Percentiles rank a stretch among this genome's conserved stretches.
Conservation (phyloP, 495 filamentous ascomycete species). For the Trypethelium eluteriae region DNA sequence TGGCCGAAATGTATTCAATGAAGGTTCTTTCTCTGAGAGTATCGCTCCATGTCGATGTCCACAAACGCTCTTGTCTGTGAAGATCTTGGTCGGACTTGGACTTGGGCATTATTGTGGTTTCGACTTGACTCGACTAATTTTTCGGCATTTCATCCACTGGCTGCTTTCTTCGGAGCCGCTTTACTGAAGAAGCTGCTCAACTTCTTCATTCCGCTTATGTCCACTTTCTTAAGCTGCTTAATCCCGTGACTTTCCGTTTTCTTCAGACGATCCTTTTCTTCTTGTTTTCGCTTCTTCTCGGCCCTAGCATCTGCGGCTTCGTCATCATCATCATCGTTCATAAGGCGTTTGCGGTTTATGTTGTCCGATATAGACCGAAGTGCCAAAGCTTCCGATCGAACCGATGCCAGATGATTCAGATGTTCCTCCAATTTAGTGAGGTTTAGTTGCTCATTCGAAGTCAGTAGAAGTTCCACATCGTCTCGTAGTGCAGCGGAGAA, state of each 20-base stretch:
- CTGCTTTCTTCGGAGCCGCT: constrained; percentile 35
- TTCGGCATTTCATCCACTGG: not conserved
- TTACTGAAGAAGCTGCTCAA: constrained; percentile 91
- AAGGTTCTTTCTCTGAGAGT: too few species aligned
- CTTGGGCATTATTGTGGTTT: too few species aligned
- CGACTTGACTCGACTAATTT: too few species aligned
- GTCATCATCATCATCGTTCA: constrained; percentile 56
- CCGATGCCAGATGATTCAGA: constrained; percentile 52
- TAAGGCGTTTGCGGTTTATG: constrained; percentile 62
- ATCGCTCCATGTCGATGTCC: too few species aligned
- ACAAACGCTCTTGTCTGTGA: too few species aligned
- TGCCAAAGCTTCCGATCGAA: constrained; percentile 61
- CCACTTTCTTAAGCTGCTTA: constrained; percentile 75
- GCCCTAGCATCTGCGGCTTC: constrained; percentile 41
- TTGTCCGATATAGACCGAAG: constrained; percentile 57
- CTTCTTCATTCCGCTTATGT: constrained; percentile 91
- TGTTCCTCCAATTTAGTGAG: constrained; percentile 63
- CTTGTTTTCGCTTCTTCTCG: constrained; percentile 58
- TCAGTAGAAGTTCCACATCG: constrained; percentile 44
- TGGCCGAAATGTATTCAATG: too few species aligned
- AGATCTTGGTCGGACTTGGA: too few species aligned
- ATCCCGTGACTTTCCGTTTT: constrained; percentile 66
- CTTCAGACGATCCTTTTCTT: constrained; percentile 69
- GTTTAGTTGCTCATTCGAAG: constrained; percentile 39
- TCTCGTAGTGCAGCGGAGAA: constrained; percentile 47